Evolutionary conservation across 805 yeast genomes (phyloP).

Genomic region (Teunomyces cretensis): DNA sequence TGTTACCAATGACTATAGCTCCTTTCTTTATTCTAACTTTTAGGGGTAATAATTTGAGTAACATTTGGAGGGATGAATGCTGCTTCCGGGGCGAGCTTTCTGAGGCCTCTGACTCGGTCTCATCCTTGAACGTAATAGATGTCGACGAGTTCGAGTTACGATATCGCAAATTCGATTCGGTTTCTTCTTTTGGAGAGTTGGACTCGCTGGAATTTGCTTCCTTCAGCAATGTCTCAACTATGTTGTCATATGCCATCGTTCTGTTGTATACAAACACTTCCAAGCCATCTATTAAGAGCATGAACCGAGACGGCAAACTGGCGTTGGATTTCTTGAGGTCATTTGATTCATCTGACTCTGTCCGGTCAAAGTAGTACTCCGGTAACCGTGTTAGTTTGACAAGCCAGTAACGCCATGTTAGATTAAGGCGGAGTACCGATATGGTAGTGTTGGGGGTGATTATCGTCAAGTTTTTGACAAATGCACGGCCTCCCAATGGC

Average conservation of each 20-base stretch:
- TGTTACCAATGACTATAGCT: conserved; percentile 78
- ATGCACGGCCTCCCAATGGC: conserved; percentile 76
- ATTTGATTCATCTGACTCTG: conserved; percentile 10
- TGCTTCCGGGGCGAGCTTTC: not conserved
- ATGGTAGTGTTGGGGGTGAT: conserved; percentile 74
- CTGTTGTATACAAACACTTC: conserved; percentile 85
- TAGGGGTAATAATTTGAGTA: conserved; percentile 56
- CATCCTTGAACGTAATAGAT: not conserved
- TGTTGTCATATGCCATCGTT: conserved; percentile 69
- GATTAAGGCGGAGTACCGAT: conserved; percentile 64
- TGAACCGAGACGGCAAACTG: conserved; percentile 54
- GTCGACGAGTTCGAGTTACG: conserved; percentile 13
- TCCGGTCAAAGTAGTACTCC: conserved; percentile 25
- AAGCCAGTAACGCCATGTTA: conserved; percentile 93
- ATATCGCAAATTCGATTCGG: conserved; percentile 9
- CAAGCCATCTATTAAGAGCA: conserved; percentile 66
- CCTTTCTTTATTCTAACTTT: conserved; percentile 60
- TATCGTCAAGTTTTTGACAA: conserved; percentile 71
- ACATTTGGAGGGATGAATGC: conserved; percentile 10
- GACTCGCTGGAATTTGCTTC: conserved; percentile 13
- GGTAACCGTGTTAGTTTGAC: conserved; percentile 45
- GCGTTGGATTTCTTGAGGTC: conserved; percentile 28
- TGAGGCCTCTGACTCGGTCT: conserved; percentile 2
- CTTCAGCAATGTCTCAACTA: conserved; percentile 40
- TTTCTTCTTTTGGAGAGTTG: conserved; percentile 14